Conservation (phyloP, 257 asterid species). For the Catharanthus roseus region DNA sequence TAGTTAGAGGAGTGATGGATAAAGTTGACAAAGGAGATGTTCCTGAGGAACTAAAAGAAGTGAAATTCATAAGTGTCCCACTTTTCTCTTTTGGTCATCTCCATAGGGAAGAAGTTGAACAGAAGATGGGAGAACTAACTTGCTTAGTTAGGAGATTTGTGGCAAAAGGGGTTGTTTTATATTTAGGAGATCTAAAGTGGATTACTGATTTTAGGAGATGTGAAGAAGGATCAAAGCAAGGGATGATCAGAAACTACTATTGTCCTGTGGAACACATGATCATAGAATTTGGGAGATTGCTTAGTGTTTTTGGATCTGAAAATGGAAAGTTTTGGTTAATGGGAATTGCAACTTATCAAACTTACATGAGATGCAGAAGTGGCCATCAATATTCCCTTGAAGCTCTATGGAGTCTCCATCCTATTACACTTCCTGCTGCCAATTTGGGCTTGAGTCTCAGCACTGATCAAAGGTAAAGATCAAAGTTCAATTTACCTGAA, state of each 20-base stretch:
- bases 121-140: conserved; percentile 50
- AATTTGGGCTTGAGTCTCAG: conserved; percentile 57
- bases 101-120: conserved; percentile 54
- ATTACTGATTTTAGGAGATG: conserved; percentile 50
- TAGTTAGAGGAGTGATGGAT: conserved; percentile 48
- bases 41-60: conserved; percentile 41
- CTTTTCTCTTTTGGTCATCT: conserved; percentile 48
- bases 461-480: conserved; percentile 44
- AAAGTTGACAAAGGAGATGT: conserved; percentile 48
- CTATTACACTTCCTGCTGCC: conserved; percentile 60
- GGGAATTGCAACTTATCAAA: conserved; percentile 76
- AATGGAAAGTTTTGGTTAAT: conserved; percentile 55
- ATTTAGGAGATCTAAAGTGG: conserved; percentile 83
- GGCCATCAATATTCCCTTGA: conserved; percentile 67
- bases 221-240: conserved; percentile 17
- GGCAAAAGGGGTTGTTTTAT: conserved; percentile 64
- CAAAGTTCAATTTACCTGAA: neutral
- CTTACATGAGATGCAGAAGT: conserved; percentile 58
- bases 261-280: conserved; percentile 80
- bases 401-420: conserved; percentile 66
- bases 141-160: conserved; percentile 46
- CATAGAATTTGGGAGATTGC: conserved; percentile 62
- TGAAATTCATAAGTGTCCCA: conserved; percentile 52
- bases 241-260: conserved; percentile 30
- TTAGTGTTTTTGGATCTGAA: conserved; percentile 44